Conservation (phyloP, 148 eudicot genomes). For the Tetragonia tetragonoides region DNA sequence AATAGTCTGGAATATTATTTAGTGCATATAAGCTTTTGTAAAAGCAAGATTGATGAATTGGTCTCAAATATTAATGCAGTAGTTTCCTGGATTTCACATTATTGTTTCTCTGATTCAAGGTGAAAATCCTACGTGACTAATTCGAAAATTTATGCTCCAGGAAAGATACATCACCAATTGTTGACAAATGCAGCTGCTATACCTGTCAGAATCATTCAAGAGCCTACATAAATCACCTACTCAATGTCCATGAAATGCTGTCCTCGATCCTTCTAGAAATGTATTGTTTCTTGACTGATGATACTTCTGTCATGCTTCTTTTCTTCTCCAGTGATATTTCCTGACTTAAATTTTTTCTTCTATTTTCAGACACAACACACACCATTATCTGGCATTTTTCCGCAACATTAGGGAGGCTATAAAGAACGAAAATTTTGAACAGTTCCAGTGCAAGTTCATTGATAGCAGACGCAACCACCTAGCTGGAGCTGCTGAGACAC, state of each 20-base stretch:
- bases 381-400: slow-evolving; percentile 74
- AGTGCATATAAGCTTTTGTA: neutral
- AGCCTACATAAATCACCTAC: slow-evolving; percentile 75
- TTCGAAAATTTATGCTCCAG: slow-evolving; percentile 27
- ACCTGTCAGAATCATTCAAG: slow-evolving; percentile 82
- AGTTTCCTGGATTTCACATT: neutral
- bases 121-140: neutral
- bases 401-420: slow-evolving; percentile 61
- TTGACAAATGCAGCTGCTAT: slow-evolving; percentile 63
- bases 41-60: neutral
- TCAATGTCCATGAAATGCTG: slow-evolving; percentile 80
- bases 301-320: too few species aligned
- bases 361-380: slow-evolving; percentile 70
- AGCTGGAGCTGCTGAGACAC: slow-evolving; percentile 23
- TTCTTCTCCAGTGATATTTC: neutral
- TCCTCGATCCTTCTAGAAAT: slow-evolving; percentile 74
- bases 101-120: neutral
- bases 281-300: slow-evolving; percentile 26
- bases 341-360: neutral
- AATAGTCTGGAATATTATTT: too few species aligned
- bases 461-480: slow-evolving; percentile 38
- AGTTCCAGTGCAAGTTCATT: slow-evolving; percentile 45
- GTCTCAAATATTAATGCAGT: neutral
- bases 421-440: slow-evolving; percentile 46
- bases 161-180: slow-evolving; percentile 64